Percentiles rank a stretch among this genome's conserved stretches.
phyloP scores from a whole-genome alignment of 179 eudicot genomes.

The Amaranthus tricolor region DNA sequence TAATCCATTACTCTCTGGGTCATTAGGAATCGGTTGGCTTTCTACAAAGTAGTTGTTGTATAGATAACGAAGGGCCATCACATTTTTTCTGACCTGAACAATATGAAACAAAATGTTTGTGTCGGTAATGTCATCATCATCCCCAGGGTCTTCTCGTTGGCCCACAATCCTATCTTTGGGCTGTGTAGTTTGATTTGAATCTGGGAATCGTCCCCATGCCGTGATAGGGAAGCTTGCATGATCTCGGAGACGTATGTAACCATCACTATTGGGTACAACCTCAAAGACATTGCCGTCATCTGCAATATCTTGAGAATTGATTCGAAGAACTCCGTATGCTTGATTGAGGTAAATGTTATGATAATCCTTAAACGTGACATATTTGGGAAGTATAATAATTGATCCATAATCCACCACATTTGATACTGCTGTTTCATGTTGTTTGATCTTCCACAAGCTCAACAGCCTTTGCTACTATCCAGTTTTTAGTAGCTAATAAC shows the following conservation, averaged over 20 bases:
- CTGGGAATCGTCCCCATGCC: too few species aligned
- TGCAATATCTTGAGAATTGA: background rate
- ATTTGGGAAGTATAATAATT: background rate
- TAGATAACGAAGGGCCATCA: background rate
- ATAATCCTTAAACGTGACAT: conserved; percentile 2
- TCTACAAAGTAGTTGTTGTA: background rate
- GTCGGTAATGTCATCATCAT: background rate
- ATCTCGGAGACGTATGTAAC: background rate
- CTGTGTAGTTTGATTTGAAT: too few species aligned
- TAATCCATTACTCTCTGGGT: too few species aligned
- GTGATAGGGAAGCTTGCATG: too few species aligned
- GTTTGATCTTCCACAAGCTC: conserved; percentile 1
- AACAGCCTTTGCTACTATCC: background rate
- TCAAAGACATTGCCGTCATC: background rate
- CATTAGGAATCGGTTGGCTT: background rate
- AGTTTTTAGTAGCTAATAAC: background rate
- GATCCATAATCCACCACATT: background rate
- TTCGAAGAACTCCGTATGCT: background rate
- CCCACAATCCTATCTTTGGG: too few species aligned
- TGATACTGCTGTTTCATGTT: background rate
- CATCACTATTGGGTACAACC: background rate
- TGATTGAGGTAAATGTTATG: background rate
- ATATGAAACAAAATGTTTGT: background rate
- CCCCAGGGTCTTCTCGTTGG: background rate
- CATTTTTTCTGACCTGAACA: background rate